Evolutionary conservation across 768 basidiomycete genomes (phyloP).

Genomic region (Mycena belliarum): DNA sequence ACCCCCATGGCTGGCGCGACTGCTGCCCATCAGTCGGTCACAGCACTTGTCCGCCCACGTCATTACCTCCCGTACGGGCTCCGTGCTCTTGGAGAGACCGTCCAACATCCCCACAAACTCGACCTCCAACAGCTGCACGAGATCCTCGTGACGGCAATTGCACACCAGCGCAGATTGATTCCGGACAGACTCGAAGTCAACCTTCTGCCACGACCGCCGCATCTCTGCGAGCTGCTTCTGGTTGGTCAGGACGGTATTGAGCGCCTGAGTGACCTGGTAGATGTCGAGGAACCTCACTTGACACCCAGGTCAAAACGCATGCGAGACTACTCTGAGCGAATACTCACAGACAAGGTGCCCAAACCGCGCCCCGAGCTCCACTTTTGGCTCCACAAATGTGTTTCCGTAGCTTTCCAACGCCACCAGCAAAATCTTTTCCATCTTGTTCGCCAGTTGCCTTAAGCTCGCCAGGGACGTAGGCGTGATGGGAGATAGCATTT

Average conservation of each 20-base stretch:
- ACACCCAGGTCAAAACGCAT: slow-evolving; percentile 6
- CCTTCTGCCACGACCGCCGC: slow-evolving; percentile 84
- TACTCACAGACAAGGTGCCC: slow-evolving; percentile 86
- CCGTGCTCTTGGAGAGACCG: slow-evolving; percentile 64
- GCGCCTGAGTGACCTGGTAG: slow-evolving; percentile 87
- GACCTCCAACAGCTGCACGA: slow-evolving; percentile 81
- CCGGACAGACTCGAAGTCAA: slow-evolving; percentile 88
- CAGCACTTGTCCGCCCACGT: slow-evolving; percentile 91
- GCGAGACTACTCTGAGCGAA: not conserved
- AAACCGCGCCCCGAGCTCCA: slow-evolving; percentile 87
- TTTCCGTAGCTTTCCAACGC: slow-evolving; percentile 83
- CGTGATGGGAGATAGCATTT: slow-evolving; percentile 79
- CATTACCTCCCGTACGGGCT: slow-evolving; percentile 87
- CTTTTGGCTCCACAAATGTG: slow-evolving; percentile 89
- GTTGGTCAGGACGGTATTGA: slow-evolving; percentile 86
- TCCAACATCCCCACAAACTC: slow-evolving; percentile 83
- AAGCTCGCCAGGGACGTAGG: slow-evolving; percentile 67
- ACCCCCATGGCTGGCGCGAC: slow-evolving; percentile 49
- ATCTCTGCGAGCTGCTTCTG: slow-evolving; percentile 84
- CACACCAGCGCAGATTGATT: slow-evolving; percentile 93
- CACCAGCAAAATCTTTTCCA: slow-evolving; percentile 85
- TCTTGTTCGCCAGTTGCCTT: slow-evolving; percentile 83
- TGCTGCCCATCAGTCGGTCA: slow-evolving; percentile 76
- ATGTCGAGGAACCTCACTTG: slow-evolving; percentile 89
- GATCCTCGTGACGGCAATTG: slow-evolving; percentile 89